A percentile compares a stretch with the other conserved stretches of the same genome.
phyloP scores from a whole-genome alignment of 2,329 filamentous ascomycete genomes.

The Cladosporium sp. region DNA sequence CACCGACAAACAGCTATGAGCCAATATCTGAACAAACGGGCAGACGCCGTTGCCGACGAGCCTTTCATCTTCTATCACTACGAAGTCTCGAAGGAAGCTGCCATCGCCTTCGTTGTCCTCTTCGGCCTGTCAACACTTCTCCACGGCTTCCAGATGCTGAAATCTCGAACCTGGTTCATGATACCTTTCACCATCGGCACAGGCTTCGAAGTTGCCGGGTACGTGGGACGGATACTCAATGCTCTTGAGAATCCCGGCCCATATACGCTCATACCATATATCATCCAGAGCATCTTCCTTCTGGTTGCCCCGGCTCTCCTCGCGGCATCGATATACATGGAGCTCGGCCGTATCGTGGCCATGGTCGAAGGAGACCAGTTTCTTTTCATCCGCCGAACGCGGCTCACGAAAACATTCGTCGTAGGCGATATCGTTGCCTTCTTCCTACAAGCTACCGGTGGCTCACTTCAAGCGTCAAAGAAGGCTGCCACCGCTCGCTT shows the following conservation, averaged over 20 bases:
- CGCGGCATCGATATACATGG: conserved; percentile 48
- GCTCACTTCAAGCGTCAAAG: no score
- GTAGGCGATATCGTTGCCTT: conserved; percentile 45
- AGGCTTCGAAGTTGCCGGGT: conserved; percentile 37
- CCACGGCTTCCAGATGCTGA: conserved; percentile 37
- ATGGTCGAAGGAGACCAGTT: conserved; percentile 35
- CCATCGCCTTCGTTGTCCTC: conserved; percentile 27
- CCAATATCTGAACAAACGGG: no score
- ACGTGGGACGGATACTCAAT: background rate
- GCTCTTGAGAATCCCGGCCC: background rate
- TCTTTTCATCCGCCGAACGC: conserved; percentile 22
- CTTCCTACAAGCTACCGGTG: conserved; percentile 38
- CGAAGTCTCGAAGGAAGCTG: conserved; percentile 21
- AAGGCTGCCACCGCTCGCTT: conserved; percentile 3
- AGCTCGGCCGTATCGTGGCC: conserved; percentile 42
- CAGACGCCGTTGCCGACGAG: no score
- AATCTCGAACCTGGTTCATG: conserved; percentile 45
- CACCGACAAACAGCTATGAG: no score
- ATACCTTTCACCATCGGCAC: conserved; percentile 47
- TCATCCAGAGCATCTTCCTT: conserved; percentile 42
- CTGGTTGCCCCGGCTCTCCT: conserved; percentile 46
- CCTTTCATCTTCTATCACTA: conserved; percentile 23
- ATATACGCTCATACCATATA: conserved; percentile 34
- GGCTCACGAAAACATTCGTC: conserved; percentile 47
- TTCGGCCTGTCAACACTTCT: conserved; percentile 28